phyloP scores from a whole-genome alignment of 352 stramenopile genomes.

The Lagenidium giganteum region DNA sequence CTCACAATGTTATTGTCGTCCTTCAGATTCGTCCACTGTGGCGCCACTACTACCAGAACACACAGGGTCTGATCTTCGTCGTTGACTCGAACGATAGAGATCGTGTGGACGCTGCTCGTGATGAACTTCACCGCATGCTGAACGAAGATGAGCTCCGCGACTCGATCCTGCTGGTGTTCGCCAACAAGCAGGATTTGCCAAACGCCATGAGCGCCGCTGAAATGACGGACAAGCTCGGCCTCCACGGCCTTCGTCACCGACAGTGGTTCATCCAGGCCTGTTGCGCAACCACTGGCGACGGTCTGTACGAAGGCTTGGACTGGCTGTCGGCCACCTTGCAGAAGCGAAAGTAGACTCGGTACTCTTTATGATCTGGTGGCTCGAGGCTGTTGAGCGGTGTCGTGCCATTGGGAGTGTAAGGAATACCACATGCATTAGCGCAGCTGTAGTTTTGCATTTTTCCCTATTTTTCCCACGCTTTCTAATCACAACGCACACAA shows the following conservation, averaged over 20 bases:
- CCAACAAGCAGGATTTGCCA: slow-evolving; percentile 99
- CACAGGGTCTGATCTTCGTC: slow-evolving; percentile 98
- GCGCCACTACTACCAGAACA: slow-evolving; percentile 99
- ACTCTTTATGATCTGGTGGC: too few species aligned
- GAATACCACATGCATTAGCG: too few species aligned
- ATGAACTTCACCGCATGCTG: slow-evolving; percentile 97
- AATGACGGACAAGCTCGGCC: slow-evolving; percentile 98
- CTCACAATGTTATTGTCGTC: neutral
- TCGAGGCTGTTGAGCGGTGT: too few species aligned
- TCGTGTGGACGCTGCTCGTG: slow-evolving; percentile 94
- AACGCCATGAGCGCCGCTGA: slow-evolving; percentile 97
- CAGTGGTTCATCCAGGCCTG: slow-evolving; percentile 99
- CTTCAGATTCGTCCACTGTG: slow-evolving; percentile 92
- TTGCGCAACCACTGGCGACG: slow-evolving; percentile 97
- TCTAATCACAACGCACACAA: too few species aligned
- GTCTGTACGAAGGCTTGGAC: slow-evolving; percentile 98
- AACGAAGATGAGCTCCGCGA: slow-evolving; percentile 97
- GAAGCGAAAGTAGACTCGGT: slow-evolving; percentile 53
- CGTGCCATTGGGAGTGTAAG: too few species aligned
- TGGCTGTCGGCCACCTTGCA: slow-evolving; percentile 90
- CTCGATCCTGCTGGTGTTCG: slow-evolving; percentile 97
- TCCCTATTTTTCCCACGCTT: too few species aligned
- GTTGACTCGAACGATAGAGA: slow-evolving; percentile 98
- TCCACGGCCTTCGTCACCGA: slow-evolving; percentile 94
- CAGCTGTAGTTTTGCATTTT: too few species aligned